Conservation (phyloP, 805 yeast genomes). For the Yarrowia sp. region DNA sequence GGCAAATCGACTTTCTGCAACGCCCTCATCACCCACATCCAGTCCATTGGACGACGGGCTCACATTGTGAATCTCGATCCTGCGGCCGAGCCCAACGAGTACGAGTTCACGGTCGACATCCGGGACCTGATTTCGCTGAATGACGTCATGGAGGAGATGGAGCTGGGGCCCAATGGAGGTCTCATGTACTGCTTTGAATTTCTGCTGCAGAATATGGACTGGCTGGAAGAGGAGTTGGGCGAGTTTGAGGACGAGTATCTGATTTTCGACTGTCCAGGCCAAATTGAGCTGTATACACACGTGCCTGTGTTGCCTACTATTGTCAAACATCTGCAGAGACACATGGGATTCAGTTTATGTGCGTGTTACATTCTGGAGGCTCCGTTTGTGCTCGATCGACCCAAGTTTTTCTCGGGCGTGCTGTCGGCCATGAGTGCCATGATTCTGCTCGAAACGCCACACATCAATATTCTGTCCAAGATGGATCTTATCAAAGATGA, state of each 20-base stretch:
- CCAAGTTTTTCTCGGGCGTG: constrained; percentile 95
- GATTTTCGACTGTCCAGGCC: constrained; percentile 97
- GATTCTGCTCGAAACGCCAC: constrained; percentile 94
- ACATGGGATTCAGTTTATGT: constrained; percentile 84
- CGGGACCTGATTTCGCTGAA: constrained; percentile 87
- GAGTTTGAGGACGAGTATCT: constrained; percentile 93
- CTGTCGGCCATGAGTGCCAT: constrained; percentile 97
- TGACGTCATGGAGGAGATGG: constrained; percentile 95
- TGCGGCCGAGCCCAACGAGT: constrained; percentile 93
- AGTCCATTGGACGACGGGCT: constrained; percentile 87
- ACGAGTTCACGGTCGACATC: constrained; percentile 90
- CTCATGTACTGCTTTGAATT: constrained; percentile 91
- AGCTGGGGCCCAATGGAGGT: constrained; percentile 95
- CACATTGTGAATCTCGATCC: constrained; percentile 96
- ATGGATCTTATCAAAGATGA: constrained; percentile 84
- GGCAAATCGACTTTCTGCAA: constrained; percentile 95
- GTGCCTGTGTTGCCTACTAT: constrained; percentile 91
- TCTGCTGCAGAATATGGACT: constrained; percentile 84
- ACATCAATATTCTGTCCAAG: constrained; percentile 86
- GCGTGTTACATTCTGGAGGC: constrained; percentile 94
- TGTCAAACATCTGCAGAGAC: constrained; percentile 80
- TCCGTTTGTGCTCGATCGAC: constrained; percentile 86
- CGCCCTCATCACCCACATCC: constrained; percentile 84
- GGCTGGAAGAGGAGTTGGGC: constrained; percentile 97
- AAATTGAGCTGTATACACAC: constrained; percentile 92